A percentile compares a stretch with the other conserved stretches of the same genome.
Evolutionary conservation across 495 filamentous ascomycete species (phyloP).

Genomic region (Xylaria sp.): DNA sequence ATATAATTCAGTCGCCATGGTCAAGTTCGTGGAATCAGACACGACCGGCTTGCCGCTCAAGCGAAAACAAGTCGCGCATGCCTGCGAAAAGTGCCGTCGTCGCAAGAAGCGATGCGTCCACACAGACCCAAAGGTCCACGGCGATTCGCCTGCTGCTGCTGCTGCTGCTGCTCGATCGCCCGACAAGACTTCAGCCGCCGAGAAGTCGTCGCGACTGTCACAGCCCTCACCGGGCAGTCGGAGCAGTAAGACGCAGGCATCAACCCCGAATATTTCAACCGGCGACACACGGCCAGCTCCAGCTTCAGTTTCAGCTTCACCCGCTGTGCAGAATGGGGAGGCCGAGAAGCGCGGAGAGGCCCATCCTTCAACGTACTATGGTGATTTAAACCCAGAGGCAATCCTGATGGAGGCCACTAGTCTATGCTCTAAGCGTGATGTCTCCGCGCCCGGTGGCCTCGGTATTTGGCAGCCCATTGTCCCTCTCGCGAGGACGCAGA

Average conservation of each 20-base stretch:
- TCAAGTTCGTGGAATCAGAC: conserved; percentile 56
- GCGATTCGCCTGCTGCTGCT: neutral
- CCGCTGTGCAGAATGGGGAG: conserved; percentile 17
- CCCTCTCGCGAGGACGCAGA: conserved; percentile 21
- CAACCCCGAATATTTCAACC: neutral
- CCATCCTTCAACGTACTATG: conserved; percentile 52
- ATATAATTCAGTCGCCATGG: conserved; percentile 31
- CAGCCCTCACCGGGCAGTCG: neutral
- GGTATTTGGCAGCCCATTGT: conserved; percentile 46
- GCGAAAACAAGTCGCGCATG: conserved; percentile 55
- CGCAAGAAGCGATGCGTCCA: conserved; percentile 52
- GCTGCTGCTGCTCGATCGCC: conserved; percentile 8
- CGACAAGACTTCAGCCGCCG: conserved; percentile 1
- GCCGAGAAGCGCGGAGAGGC: conserved; percentile 24
- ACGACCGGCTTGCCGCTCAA: conserved; percentile 52
- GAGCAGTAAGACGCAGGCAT: neutral
- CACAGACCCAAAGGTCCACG: conserved; percentile 22
- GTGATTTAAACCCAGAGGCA: conserved; percentile 61
- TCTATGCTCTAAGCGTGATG: conserved; percentile 44
- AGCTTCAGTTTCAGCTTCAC: conserved; percentile 24
- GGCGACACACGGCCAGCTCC: conserved; percentile 10
- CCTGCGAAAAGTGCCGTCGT: conserved; percentile 54
- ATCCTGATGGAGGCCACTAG: conserved; percentile 56
- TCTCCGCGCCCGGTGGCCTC: conserved; percentile 44
- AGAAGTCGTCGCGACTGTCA: conserved; percentile 10